Evolutionary conservation across 805 yeast species (phyloP).

Genomic region (Phaffomyces opuntiae): DNA sequence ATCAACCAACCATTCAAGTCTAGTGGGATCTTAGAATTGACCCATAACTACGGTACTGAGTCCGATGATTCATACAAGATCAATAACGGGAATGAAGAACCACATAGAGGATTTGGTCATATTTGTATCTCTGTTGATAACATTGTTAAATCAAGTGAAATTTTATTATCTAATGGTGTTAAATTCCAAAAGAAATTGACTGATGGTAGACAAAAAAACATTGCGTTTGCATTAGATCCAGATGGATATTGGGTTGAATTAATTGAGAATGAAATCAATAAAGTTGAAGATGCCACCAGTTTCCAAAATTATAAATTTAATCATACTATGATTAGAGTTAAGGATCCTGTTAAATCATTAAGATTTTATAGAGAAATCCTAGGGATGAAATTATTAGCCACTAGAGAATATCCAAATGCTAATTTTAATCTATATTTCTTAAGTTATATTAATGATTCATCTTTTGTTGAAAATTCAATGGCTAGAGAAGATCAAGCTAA

Average conservation of each 20-base stretch:
- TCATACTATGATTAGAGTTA: constrained; percentile 90
- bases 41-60: constrained; percentile 75
- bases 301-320: constrained; percentile 41
- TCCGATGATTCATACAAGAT: constrained; percentile 45
- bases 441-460: constrained; percentile 51
- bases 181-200: constrained; percentile 72
- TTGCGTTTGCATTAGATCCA: constrained; percentile 93
- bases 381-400: constrained; percentile 70
- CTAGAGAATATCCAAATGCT: constrained; percentile 54
- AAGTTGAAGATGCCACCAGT: constrained; percentile 34
- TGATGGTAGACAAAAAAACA: constrained; percentile 89
- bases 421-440: constrained; percentile 82
- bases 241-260: constrained; percentile 97
- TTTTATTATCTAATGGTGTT: constrained; percentile 56
- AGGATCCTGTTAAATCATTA: constrained; percentile 71
- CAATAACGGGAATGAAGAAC: constrained; percentile 80
- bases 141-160: constrained; percentile 52
- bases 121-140: constrained; percentile 83
- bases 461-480: constrained; percentile 36
- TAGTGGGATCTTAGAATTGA: constrained; percentile 72
- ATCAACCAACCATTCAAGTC: constrained; percentile 17
- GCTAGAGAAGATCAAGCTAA: constrained; percentile 27
- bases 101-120: constrained; percentile 91
- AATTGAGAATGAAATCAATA: constrained; percentile 47
- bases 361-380: constrained; percentile 72